Base-by-base conservation (phyloP, 345 rosid genomes). In the Hevea brasiliensis region DNA sequence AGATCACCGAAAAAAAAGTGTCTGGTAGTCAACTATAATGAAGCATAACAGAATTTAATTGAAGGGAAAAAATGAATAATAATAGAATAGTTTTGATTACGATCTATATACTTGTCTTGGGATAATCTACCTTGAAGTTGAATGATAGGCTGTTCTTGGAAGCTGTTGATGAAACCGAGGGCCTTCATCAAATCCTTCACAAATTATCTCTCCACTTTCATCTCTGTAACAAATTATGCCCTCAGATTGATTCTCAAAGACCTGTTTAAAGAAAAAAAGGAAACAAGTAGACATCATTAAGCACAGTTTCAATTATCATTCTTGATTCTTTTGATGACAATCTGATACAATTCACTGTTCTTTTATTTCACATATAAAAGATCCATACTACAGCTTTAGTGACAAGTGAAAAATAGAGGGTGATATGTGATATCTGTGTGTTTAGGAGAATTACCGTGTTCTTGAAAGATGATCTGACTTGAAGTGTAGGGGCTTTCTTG, bases 171-270 rank as follows among this genome's bases (percentile, higher is more conserved):
- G 82, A 69, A 82, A 85, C 41, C 99, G 90, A 83, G 99, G 99
- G 65, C 98, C 98, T 77, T 95, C 99, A 73, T 94, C 99, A 67
- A 87, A 91, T 29, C 97, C 99, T 89, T 94, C 98, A 67, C 99
- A 95, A 70, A 92, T 79, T 15, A 88, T 80, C 76, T 92, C 99
- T 65, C 99, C 99, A 32, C 47, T 87, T 8, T 82, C 92, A 80
- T 92, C 96, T 51, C 61, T 84, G 57, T 94, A 88, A 70, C 98
- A 94, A 45, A 88, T 76, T 75, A 92, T 83, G 40, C 98, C 98
- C 81, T 86, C 84, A 0, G 85, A 72, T 51, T 65, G 80, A 75
- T 92, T 92, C 89, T 95, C 98, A 32, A 87, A 95, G 11, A 89
- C 85, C 97, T 90, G 84, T 8, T 2, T 13, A 29, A 32, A 9